These are phyloP conservation scores for Capsicum rhomboideum DNA, from an alignment of 257 asterid genomes.

Conservation along the genomic window DNA sequence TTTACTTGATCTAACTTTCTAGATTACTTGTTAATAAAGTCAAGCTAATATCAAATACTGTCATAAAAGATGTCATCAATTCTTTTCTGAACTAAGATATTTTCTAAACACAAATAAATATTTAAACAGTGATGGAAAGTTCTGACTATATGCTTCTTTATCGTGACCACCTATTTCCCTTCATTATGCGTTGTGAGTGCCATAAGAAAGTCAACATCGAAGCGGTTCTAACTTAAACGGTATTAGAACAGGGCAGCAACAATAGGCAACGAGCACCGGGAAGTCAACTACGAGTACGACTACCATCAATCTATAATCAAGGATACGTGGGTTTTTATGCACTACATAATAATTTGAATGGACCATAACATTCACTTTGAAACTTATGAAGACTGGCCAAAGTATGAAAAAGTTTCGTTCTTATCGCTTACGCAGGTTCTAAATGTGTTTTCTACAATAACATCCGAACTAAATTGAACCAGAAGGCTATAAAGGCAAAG, in stretches of 20 bases:
- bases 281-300: neutral
- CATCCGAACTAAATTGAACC: neutral
- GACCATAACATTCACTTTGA: neutral
- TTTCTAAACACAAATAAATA: neutral
- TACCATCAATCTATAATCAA: slow-evolving; percentile 1
- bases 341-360: neutral
- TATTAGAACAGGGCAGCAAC: neutral
- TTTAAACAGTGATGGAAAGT: neutral
- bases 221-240: neutral
- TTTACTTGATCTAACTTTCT: neutral
- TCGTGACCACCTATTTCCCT: neutral
- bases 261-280: neutral
- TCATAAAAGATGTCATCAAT: neutral
- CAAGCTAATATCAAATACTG: neutral
- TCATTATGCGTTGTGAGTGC: neutral
- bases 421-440: neutral
- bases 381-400: neutral
- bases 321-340: neutral
- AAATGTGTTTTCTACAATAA: neutral
- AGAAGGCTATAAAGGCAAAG: neutral
- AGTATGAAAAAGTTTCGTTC: neutral
- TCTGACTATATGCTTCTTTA: neutral
- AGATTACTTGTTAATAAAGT: neutral
- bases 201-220: neutral
- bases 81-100: neutral